These are phyloP conservation scores for Arabidopsis lyrata DNA, from an alignment of 441 rosid genomes.

Conservation along the genomic window DNA sequence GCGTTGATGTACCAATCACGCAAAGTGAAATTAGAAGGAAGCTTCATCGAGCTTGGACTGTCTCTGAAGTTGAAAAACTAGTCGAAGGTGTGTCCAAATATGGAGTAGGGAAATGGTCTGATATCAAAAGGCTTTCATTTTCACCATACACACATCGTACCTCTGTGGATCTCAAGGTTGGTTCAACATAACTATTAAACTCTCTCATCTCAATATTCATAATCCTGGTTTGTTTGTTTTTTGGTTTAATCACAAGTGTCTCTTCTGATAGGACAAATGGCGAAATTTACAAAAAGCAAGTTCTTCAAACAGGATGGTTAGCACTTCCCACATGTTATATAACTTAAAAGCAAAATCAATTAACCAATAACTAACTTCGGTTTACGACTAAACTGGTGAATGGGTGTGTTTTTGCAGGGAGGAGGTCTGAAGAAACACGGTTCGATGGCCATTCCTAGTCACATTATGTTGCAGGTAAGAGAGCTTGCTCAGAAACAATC, in stretches of 20 bases:
- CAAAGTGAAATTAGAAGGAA: constrained; percentile 80
- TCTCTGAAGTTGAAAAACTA: constrained; percentile 81
- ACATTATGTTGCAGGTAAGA: constrained; percentile 72
- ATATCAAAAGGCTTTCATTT: constrained; percentile 81
- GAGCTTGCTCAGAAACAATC: constrained; percentile 81
- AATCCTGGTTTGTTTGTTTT: neutral
- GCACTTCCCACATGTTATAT: constrained; percentile 21
- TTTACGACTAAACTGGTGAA: neutral
- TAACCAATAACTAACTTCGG: neutral
- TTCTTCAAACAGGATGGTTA: constrained; percentile 73
- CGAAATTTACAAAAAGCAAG: constrained; percentile 90
- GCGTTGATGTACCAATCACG: constrained; percentile 52
- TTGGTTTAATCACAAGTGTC: neutral
- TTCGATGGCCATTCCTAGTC: constrained; percentile 67
- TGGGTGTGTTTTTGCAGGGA: constrained; percentile 49
- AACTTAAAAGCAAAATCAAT: neutral
- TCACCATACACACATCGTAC: constrained; percentile 81
- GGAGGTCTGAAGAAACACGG: constrained; percentile 67
- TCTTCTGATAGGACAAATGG: constrained; percentile 86
- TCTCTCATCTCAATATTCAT: neutral
- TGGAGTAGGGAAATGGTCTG: constrained; percentile 96
- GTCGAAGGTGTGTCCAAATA: constrained; percentile 83
- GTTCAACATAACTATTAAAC: constrained; percentile 20
- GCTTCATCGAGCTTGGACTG: constrained; percentile 97
- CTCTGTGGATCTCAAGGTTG: constrained; percentile 93